Evolutionary conservation across 768 basidiomycete species (phyloP).

Genomic region (Hericium alpestre): DNA sequence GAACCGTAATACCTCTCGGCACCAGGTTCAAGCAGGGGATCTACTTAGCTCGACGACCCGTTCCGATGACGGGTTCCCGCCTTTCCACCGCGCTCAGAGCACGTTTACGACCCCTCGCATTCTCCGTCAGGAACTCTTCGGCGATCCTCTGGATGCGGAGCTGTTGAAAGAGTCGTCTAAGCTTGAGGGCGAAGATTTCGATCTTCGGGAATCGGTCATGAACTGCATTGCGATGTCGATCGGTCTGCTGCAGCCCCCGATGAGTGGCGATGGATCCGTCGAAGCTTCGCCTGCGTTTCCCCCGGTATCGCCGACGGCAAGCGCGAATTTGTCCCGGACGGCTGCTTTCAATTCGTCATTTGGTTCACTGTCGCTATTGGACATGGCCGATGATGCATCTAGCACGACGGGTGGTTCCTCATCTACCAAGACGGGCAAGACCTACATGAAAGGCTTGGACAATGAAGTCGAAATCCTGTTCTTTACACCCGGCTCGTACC

Average conservation of each 20-base stretch:
- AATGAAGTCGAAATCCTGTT: slow-evolving; percentile 95
- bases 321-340: background rate
- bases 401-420: slow-evolving; percentile 59
- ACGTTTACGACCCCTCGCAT: slow-evolving; percentile 6
- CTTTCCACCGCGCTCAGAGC: slow-evolving; percentile 12
- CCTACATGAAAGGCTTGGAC: slow-evolving; percentile 74
- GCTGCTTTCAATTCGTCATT: slow-evolving; percentile 40
- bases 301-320: slow-evolving; percentile 31
- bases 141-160: slow-evolving; percentile 3
- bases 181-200: slow-evolving; percentile 62
- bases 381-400: slow-evolving; percentile 54
- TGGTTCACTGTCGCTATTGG: slow-evolving; percentile 62
- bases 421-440: slow-evolving; percentile 33
- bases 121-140: slow-evolving; percentile 8
- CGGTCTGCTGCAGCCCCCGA: slow-evolving; percentile 79
- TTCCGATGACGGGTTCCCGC: slow-evolving; percentile 31
- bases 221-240: slow-evolving; percentile 96
- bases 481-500: slow-evolving; percentile 74
- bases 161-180: slow-evolving; percentile 8
- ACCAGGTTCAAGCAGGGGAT: slow-evolving; percentile 68
- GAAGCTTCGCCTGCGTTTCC: slow-evolving; percentile 57
- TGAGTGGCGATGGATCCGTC: slow-evolving; percentile 55
- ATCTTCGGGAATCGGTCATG: slow-evolving; percentile 95
- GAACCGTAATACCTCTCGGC: slow-evolving; percentile 24
- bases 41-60: slow-evolving; percentile 46